These are phyloP conservation scores for Trichoderma sp. DNA, from an alignment of 2,329 filamentous ascomycete species.

Conservation along the genomic window DNA sequence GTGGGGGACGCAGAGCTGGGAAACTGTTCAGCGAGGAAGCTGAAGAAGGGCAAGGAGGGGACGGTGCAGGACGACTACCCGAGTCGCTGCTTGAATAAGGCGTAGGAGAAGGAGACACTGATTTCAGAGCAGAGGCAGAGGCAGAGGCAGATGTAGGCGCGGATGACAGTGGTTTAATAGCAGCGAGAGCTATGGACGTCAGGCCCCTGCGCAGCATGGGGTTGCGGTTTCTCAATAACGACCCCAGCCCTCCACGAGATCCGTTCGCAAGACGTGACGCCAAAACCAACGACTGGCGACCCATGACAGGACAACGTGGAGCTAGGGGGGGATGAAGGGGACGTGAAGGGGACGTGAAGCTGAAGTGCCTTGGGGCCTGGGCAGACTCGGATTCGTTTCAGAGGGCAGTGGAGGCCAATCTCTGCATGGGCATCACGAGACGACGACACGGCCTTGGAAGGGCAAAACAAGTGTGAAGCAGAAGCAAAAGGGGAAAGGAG, in stretches of 20 bases:
- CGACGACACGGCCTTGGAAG: slow-evolving; percentile 12
- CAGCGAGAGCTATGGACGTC: slow-evolving; percentile 8
- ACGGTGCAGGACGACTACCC: slow-evolving; percentile 13
- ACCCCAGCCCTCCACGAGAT: slow-evolving; percentile 27
- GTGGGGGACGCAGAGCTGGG: slow-evolving; percentile 35
- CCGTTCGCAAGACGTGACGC: slow-evolving; percentile 29
- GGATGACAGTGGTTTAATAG: slow-evolving; percentile 20
- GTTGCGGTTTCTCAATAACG: slow-evolving; percentile 30
- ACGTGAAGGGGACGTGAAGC: slow-evolving; percentile 21
- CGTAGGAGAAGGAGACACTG: slow-evolving; percentile 6
- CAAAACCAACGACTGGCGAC: slow-evolving; percentile 29
- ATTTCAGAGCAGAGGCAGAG: slow-evolving; percentile 8
- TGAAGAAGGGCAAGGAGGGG: slow-evolving; percentile 31
- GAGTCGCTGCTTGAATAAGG: slow-evolving; percentile 11
- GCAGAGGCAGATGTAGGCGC: slow-evolving; percentile 22
- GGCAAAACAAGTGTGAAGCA: background rate
- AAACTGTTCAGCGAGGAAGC: slow-evolving; percentile 29
- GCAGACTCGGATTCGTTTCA: slow-evolving; percentile 27
- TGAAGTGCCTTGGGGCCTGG: slow-evolving; percentile 5
- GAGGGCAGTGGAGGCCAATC: slow-evolving; percentile 16
- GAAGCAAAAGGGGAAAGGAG: slow-evolving; percentile 11
- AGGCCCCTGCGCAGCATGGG: slow-evolving; percentile 20
- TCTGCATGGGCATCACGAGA: slow-evolving; percentile 22
- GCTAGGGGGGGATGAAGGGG: slow-evolving; percentile 13
- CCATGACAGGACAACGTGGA: slow-evolving; percentile 30